Evolutionary conservation across 176 grass and related monocot species (phyloP).

Genomic region (Microstegium vimineum): DNA sequence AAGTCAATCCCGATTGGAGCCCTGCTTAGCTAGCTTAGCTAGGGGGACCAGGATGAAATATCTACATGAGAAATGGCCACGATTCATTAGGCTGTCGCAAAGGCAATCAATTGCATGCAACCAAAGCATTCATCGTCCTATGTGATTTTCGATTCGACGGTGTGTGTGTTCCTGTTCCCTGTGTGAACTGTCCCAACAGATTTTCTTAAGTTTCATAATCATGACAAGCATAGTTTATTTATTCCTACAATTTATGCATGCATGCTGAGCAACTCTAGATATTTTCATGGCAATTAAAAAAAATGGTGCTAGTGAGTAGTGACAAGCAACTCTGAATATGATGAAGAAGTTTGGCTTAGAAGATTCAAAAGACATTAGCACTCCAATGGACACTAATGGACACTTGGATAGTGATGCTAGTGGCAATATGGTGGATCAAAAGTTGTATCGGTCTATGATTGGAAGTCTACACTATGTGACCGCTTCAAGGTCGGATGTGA

Average conservation of each 20-base stretch:
- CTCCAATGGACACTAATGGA: too few relatives aligned
- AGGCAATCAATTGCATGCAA: constrained; percentile 32
- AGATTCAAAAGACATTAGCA: too few relatives aligned
- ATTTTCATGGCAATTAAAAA: neutral
- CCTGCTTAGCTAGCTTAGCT: neutral
- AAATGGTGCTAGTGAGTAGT: too few relatives aligned
- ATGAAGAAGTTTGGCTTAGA: too few relatives aligned
- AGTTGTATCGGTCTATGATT: too few relatives aligned
- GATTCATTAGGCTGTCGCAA: constrained; percentile 32
- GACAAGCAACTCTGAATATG: neutral
- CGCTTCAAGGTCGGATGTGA: too few relatives aligned
- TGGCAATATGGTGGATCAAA: too few relatives aligned
- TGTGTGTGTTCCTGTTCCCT: too few relatives aligned
- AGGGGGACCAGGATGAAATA: constrained; percentile 7
- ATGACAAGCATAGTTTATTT: neutral
- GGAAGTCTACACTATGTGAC: too few relatives aligned
- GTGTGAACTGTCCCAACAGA: neutral
- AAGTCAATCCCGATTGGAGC: neutral
- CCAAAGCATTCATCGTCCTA: neutral
- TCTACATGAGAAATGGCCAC: constrained; percentile 6
- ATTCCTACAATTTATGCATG: neutral
- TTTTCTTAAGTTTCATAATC: neutral
- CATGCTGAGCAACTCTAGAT: neutral
- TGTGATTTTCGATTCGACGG: constrained; percentile 1
- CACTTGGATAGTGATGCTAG: too few relatives aligned